phyloP scores from a whole-genome alignment of 495 filamentous ascomycete species.

The Trichoderma orchidacearum region DNA sequence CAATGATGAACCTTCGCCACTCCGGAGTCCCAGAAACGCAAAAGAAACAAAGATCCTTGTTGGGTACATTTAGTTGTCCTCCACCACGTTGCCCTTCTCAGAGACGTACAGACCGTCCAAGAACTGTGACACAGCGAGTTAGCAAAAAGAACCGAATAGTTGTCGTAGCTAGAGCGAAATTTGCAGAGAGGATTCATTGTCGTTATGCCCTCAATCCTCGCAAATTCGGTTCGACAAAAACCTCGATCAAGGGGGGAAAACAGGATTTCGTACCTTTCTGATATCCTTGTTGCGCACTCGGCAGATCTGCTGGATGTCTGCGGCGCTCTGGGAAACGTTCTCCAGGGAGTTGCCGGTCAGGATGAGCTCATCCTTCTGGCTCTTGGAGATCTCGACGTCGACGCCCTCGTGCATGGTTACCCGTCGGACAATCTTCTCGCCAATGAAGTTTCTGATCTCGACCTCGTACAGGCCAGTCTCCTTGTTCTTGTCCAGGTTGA shows the following conservation, averaged over 20 bases:
- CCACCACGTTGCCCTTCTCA: constrained; percentile 85
- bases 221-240: background rate
- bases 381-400: constrained; percentile 73
- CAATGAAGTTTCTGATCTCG: constrained; percentile 99
- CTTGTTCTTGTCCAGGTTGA: constrained; percentile 92
- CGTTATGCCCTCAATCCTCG: background rate
- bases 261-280: constrained; percentile 61
- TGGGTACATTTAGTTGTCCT: constrained; percentile 34
- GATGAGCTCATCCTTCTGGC: constrained; percentile 93
- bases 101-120: constrained; percentile 99
- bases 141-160: constrained; percentile 8
- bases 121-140: constrained; percentile 51
- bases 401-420: constrained; percentile 83
- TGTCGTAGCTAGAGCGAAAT: too few species aligned
- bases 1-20: constrained; percentile 40
- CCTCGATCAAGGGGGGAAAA: background rate
- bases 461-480: constrained; percentile 81
- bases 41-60: constrained; percentile 19
- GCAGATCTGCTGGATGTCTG: constrained; percentile 99
- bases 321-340: constrained; percentile 90
- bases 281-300: constrained; percentile 99
- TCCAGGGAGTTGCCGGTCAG: constrained; percentile 89
- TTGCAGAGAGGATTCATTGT: background rate
- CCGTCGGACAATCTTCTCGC: constrained; percentile 96
- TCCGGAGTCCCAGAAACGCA: constrained; percentile 26